Percentiles rank a stretch among this genome's conserved stretches.
These are phyloP conservation scores for Thelonectria rubi DNA, from an alignment of 2,329 filamentous ascomycete species.

Conservation along the genomic window DNA sequence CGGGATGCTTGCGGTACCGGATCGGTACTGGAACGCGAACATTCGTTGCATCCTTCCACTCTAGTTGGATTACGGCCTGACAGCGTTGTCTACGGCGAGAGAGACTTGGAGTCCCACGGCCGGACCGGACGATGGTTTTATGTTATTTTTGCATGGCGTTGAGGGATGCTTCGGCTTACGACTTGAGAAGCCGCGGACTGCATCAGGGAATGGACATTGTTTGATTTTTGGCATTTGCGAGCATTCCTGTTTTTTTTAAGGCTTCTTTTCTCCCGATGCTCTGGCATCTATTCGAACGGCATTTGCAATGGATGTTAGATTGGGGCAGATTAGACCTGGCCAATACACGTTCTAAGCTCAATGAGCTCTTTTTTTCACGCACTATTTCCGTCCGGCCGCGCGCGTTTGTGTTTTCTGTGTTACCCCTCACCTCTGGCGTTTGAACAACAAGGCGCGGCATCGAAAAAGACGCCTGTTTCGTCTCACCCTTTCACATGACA, in stretches of 20 bases:
- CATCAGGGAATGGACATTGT: conserved; percentile 28
- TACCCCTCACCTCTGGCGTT: background rate
- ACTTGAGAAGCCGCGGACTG: conserved; percentile 32
- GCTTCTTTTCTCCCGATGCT: conserved; percentile 26
- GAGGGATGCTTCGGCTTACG: conserved; percentile 17
- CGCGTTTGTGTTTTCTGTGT: no score
- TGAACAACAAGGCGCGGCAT: background rate
- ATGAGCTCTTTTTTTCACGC: background rate
- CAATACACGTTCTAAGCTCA: conserved; percentile 5
- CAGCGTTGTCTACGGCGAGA: conserved; percentile 24
- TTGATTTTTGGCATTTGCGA: conserved; percentile 25
- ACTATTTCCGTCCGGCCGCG: background rate
- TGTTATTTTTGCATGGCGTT: conserved; percentile 30
- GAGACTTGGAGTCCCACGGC: conserved; percentile 24
- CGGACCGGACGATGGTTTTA: conserved; percentile 29
- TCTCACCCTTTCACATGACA: conserved; percentile 38
- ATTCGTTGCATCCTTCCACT: conserved; percentile 15
- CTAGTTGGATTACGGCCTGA: conserved; percentile 23
- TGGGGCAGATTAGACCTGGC: conserved; percentile 20
- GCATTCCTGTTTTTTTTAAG: conserved; percentile 25
- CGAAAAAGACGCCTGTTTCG: background rate
- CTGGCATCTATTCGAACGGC: conserved; percentile 3
- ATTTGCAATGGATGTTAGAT: background rate
- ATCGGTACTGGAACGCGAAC: conserved; percentile 9
- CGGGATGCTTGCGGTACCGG: conserved; percentile 6